Conservation (phyloP, 208 protist genomes). For the Acanthamoeba culbertsoni region DNA sequence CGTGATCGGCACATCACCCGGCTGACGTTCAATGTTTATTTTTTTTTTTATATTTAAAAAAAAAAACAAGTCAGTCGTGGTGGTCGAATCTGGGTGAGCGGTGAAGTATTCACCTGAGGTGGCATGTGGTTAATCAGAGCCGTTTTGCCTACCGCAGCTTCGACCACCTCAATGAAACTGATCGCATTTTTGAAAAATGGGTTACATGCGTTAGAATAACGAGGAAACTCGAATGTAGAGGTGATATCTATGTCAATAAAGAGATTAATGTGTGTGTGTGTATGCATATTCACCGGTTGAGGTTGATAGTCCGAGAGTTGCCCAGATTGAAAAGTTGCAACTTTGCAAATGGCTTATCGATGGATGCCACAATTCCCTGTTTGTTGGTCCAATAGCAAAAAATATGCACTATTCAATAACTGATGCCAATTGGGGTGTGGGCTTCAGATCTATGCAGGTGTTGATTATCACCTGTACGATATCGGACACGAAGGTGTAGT, state of each 20-base stretch:
- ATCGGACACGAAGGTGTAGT: slow-evolving; percentile 58
- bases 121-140: not conserved
- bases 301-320: slow-evolving; percentile 17
- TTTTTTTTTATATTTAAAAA: too few relatives aligned
- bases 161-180: slow-evolving; percentile 55
- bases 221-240: not conserved
- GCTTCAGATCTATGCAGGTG: not conserved
- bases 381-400: not conserved
- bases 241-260: not conserved
- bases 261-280: not conserved
- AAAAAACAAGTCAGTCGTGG: not conserved
- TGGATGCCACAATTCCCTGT: slow-evolving; percentile 7
- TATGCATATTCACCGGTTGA: not conserved
- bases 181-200: too few relatives aligned
- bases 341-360: slow-evolving; percentile 37
- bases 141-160: not conserved
- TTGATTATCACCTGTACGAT: not conserved
- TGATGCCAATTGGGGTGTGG: not conserved
- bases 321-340: slow-evolving; percentile 59
- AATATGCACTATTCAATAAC: too few relatives aligned
- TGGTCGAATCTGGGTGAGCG: not conserved
- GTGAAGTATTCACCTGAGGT: not conserved
- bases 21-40: too few relatives aligned
- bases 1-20: slow-evolving; percentile 53
- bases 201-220: not conserved